These are phyloP conservation scores for Aspergillus felis DNA, from an alignment of 2,329 filamentous ascomycete species.

Conservation along the genomic window DNA sequence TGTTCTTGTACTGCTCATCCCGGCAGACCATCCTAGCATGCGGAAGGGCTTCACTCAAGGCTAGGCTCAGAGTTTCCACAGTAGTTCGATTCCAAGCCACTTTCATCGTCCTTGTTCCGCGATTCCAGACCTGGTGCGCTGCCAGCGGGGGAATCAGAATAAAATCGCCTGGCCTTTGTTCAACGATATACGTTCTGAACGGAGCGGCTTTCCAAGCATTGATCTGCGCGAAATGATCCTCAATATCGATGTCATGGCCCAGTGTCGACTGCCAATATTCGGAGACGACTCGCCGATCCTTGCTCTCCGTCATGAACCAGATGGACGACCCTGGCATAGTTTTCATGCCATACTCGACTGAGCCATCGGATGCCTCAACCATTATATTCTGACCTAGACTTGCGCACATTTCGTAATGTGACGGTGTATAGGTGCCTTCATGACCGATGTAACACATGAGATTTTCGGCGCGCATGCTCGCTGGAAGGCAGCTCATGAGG, in stretches of 20 bases:
- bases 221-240: constrained; percentile 93
- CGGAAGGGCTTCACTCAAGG: constrained; percentile 79
- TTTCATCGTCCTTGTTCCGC: constrained; percentile 93
- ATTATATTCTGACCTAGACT: constrained; percentile 96
- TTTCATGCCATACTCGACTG: constrained; percentile 64
- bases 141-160: constrained; percentile 90
- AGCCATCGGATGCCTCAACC: constrained; percentile 75
- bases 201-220: constrained; percentile 94
- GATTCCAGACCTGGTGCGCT: constrained; percentile 97
- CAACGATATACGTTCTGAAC: constrained; percentile 87
- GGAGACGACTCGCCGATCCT: constrained; percentile 82
- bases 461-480: constrained; percentile 87
- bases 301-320: constrained; percentile 98
- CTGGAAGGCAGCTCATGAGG: constrained; percentile 86
- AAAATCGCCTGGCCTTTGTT: constrained; percentile 86
- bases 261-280: constrained; percentile 93
- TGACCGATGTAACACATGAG: constrained; percentile 98
- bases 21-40: constrained; percentile 88
- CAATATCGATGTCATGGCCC: constrained; percentile 94
- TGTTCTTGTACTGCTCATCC: constrained; percentile 98
- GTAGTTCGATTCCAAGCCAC: constrained; percentile 97
- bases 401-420: constrained; percentile 96
- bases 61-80: constrained; percentile 82
- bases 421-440: constrained; percentile 93
- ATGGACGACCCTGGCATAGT: constrained; percentile 80